phyloP scores from a whole-genome alignment of 2,329 filamentous ascomycete genomes.

The Leptographium wingfieldii region DNA sequence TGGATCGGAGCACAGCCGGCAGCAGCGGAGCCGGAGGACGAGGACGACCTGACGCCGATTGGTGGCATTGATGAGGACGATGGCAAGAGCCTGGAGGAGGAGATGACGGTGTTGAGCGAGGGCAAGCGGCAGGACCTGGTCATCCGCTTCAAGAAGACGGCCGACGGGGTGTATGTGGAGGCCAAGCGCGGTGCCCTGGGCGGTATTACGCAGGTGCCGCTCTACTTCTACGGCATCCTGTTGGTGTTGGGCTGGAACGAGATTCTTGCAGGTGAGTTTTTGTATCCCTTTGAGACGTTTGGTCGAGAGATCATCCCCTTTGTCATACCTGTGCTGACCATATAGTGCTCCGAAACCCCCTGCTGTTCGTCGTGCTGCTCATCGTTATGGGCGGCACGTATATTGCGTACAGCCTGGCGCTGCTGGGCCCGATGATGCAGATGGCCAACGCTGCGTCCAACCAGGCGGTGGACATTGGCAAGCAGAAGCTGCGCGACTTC shows the following conservation, averaged over 20 bases:
- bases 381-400: conserved; percentile 67
- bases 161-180: conserved; percentile 94
- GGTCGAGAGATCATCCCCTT: not conserved
- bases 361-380: conserved; percentile 83
- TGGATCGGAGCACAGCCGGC: conserved; percentile 73
- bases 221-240: conserved; percentile 87
- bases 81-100: conserved; percentile 86
- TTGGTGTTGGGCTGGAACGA: conserved; percentile 98
- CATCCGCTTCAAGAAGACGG: conserved; percentile 94
- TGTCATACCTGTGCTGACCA: not conserved
- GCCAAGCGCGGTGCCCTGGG: conserved; percentile 95
- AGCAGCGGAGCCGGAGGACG: conserved; percentile 66
- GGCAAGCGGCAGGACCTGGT: conserved; percentile 83
- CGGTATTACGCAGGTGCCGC: conserved; percentile 81
- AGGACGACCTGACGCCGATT: conserved; percentile 80
- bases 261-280: conserved; percentile 69
- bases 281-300: not conserved
- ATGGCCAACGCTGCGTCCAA: conserved; percentile 82
- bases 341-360: conserved; percentile 78
- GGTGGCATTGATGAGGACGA: conserved; percentile 92
- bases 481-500: conserved; percentile 82
- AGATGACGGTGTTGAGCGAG: conserved; percentile 90
- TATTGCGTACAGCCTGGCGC: conserved; percentile 82
- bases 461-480: conserved; percentile 83
- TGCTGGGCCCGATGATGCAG: conserved; percentile 90